Evolutionary conservation across 2,329 filamentous ascomycete species (phyloP), one percentile per base, ranked within the genome.

Genomic region (Pseudocercospora pini-densiflorae): DNA sequence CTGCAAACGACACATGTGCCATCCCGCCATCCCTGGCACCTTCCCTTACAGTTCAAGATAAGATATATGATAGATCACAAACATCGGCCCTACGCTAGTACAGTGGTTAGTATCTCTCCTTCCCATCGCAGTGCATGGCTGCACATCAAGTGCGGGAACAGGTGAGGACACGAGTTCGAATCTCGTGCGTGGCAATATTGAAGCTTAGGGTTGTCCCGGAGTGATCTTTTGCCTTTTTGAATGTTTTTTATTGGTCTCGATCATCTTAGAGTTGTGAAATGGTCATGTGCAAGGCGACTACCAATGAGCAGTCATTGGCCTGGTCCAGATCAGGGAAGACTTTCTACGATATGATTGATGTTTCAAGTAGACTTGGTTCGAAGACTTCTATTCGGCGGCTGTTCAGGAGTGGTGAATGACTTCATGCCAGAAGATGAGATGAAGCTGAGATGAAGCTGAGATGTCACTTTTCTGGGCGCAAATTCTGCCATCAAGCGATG

Each of bases 31-130:
- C 51, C 8, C 24, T 54, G 8, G 19, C 51, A n/a, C 24, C 21
- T 51, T 51, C 51, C 9, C 49, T 14, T n/a, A n/a, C n/a, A n/a
- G n/a, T 27, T 27, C 3, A 27, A 27, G 24, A 27, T 27, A 27
- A n/a, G 51, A 24, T 54, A 54, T 54, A 54, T 54, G 51, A 54
- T 54, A 31, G 51, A 54, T 54, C 51, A 5, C 23, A 54, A 54
- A 54, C 19, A n/a, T 4, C 12, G 16, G 12, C 24, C n/a, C n/a
- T n/a, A n/a, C 29, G 29, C 29, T 31, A 19, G 51, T 55, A 12
- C 27, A 55, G 51, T 33, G 51, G 51, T 55, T 29, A 55, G 51
- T 12, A 55, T 55, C 27, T 55, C 51, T 1, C 51, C 16, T 55
- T 55, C 51, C 51, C 51, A 55, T 55, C 51, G 51, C 51, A 55